phyloP scores from a whole-genome alignment of 164 flowering plant species.

The Stephania cephalantha region DNA sequence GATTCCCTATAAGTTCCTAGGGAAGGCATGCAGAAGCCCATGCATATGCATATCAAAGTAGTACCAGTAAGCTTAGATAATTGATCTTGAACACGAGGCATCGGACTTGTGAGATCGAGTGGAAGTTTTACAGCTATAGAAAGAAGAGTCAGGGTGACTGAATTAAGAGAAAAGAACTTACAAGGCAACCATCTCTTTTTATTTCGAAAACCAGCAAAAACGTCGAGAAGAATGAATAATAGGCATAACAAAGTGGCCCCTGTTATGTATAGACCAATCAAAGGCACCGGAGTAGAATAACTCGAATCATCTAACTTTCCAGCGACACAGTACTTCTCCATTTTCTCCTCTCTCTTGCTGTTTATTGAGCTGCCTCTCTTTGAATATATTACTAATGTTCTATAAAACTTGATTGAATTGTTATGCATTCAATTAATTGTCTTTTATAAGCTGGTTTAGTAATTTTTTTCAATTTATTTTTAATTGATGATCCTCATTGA shows the following conservation, averaged over 20 bases:
- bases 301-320: too few relatives aligned
- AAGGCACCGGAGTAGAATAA: too few relatives aligned
- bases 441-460: constrained; percentile 8
- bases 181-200: constrained; percentile 10
- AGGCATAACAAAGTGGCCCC: neutral
- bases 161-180: constrained; percentile 5
- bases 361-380: neutral
- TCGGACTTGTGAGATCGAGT: constrained; percentile 8
- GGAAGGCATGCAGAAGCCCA: constrained; percentile 8
- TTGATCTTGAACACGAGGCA: constrained; percentile 8
- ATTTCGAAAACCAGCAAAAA: neutral
- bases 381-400: too few relatives aligned
- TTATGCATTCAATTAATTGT: too few relatives aligned
- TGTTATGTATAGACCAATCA: neutral
- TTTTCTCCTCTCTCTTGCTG: too few relatives aligned
- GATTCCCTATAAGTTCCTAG: neutral
- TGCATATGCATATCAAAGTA: constrained; percentile 2
- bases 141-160: constrained; percentile 7
- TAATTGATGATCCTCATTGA: neutral
- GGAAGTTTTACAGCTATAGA: neutral
- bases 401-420: too few relatives aligned
- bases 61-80: constrained; percentile 14
- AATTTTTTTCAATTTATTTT: neutral
- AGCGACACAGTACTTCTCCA: too few relatives aligned
- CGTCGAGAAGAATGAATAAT: neutral